Evolutionary conservation across 139 green algal species (phyloP), one percentile per base, ranked within the genome.

Genomic region (Chlorella sp.): DNA sequence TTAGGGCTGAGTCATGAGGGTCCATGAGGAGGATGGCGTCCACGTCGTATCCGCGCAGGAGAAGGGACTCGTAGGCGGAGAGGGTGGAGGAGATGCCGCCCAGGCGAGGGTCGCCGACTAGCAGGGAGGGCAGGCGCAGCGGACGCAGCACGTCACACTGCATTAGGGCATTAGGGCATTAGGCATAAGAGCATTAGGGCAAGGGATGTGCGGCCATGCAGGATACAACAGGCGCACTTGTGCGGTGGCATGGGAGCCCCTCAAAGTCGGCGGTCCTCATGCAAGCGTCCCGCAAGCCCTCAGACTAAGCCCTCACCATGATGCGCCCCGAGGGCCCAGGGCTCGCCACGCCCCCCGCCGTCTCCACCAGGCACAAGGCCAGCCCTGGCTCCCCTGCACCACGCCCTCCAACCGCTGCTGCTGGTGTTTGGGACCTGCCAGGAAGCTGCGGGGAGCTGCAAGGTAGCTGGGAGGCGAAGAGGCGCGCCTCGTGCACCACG

Each of bases 61-160:
- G 27, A 35, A 96, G 84, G 24, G 74, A 88, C 50, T 99, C 95
- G 29, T 90, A 87, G 0, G 93, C 86, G 0, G 88, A 80, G 2
- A 98, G 74, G 2, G 93, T 98, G 64, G 86, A 82, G 10, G 90
- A 95, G 77, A 99, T 97, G 69, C 95, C 95, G 0, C 95, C 95
- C 33, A 99, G 86, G 0, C 84, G 73, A 2, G 87, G 78, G 69
- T 98, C 93, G 1, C 92, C 95, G 5, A 99, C 91, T 3, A 99
- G 84, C 10, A 99, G 31, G 2, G 74, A 85, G 0, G 95, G 95
- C 36, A 97, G 85, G 29, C 91, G 77, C 42, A 97, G 83, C 0
- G 87, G 75, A 30, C 92, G 86, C 66, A 92, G 85, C 31, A 88
- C 60, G 64, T 97, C 92, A 74, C 81, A 89, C 88, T 96, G 87